Evolutionary conservation across 345 rosid species (phyloP).

Genomic region (Aegle marmelos): DNA sequence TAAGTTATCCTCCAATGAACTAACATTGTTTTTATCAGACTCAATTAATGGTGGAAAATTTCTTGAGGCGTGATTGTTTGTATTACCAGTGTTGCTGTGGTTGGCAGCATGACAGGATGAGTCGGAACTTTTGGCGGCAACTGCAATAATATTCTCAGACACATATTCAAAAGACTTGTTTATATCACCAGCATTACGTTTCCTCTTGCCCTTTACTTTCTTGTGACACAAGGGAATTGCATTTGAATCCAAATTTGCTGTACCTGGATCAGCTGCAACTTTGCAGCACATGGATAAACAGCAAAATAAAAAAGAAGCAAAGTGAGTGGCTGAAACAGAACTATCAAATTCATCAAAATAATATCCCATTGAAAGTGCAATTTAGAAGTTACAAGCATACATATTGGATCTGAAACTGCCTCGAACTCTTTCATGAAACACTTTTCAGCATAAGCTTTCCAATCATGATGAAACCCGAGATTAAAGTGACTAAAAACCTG

Average conservation of each 20-base stretch:
- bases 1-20: constrained; percentile 5
- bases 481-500: constrained; percentile 62
- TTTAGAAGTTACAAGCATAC: constrained; percentile 15
- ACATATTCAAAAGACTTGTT: neutral
- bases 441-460: constrained; percentile 51
- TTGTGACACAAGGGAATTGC: constrained; percentile 20
- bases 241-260: constrained; percentile 15
- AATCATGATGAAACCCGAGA: constrained; percentile 74
- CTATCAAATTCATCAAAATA: constrained; percentile 3
- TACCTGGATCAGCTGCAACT: constrained; percentile 12
- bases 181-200: neutral
- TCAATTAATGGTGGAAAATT: neutral
- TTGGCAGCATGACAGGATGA: neutral
- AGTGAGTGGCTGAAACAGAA: neutral
- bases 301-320: neutral
- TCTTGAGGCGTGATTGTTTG: neutral
- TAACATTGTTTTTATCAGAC: constrained; percentile 6
- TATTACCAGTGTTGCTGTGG: neutral
- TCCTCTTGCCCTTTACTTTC: neutral
- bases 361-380: neutral
- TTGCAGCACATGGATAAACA: constrained; percentile 1
- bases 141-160: constrained; percentile 3
- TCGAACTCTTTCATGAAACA: constrained; percentile 24
- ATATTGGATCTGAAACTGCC: constrained; percentile 18
- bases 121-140: constrained; percentile 9